A percentile compares a stretch with the other conserved stretches of the same genome.
Evolutionary conservation across 805 yeast genomes (phyloP).

Genomic region (Starmera pachycereana): DNA sequence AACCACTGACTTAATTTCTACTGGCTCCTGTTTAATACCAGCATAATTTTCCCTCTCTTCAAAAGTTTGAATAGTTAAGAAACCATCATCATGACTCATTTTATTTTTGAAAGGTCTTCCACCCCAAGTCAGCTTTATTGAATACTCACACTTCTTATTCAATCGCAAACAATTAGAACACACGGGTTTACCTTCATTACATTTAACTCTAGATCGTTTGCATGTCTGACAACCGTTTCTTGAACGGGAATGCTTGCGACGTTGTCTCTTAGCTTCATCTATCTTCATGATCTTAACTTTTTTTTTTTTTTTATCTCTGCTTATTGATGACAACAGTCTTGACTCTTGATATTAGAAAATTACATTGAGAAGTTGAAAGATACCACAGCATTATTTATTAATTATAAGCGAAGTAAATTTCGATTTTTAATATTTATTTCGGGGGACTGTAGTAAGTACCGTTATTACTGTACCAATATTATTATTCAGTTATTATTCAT

Average conservation of each 20-base stretch:
- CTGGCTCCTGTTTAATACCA: not conserved
- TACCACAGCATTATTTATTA: no score
- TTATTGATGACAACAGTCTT: no score
- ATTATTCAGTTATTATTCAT: no score
- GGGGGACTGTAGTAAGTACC: no score
- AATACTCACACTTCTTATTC: slow-evolving; percentile 46
- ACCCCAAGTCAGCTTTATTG: slow-evolving; percentile 60
- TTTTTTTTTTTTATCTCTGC: no score
- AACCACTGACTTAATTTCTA: not conserved
- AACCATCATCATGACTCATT: slow-evolving; percentile 17
- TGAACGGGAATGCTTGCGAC: slow-evolving; percentile 26
- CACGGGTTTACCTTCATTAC: slow-evolving; percentile 56
- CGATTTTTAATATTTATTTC: no score
- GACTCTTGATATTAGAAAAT: no score
- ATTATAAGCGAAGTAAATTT: no score
- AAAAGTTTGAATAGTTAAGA: slow-evolving; percentile 11
- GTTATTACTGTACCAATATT: no score
- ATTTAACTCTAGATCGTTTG: slow-evolving; percentile 52
- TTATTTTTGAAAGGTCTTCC: slow-evolving; percentile 52
- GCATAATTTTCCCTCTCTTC: slow-evolving; percentile 7
- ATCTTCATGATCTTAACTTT: no score
- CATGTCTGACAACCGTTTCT: slow-evolving; percentile 55
- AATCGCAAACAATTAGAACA: slow-evolving; percentile 48
- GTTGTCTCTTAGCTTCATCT: no score
- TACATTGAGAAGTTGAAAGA: no score